Base-by-base conservation (phyloP, 352 stramenopile species). In the Blastocystis sp. region DNA sequence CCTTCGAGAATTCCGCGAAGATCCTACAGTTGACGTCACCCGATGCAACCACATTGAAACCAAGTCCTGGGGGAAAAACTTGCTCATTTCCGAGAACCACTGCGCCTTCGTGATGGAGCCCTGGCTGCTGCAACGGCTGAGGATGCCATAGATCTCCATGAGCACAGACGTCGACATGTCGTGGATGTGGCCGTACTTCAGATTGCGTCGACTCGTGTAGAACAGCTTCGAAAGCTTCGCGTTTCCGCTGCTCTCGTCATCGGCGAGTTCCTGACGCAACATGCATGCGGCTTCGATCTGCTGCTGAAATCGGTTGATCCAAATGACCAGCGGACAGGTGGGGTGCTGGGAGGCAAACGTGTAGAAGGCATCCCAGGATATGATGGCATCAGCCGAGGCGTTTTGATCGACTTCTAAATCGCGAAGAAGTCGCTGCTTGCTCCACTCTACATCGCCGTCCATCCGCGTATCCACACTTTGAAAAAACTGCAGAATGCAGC, bases 91-190 rank as follows among this genome's bases (percentile, higher is more conserved):
- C 18, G 62, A 66, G 23, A 68, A 41, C 77, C 77, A 88, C 47
- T 88, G 77, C 50, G 77, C 39, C 50, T 79, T 88, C 18, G 77
- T 88, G 43, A 88, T 79, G 26, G 39, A 88, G 6, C 77, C 77
- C 66, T 54, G 26, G 18, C 37, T 79, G 39, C 53, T 45, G 55
- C 62, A 76, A 11, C 66, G 77, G 3, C 29, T 61, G 15, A 88
- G 56, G 20, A 59, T 88, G 2, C 62, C 66, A 34, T 88, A 88
- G 53, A 79, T 79, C 41, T 88, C 66, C 77, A 88, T 79, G 0
- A 88, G 45, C 0, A 88, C 66, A 29, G 66, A 77, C 20, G 70
- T 47, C 4, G 77, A 79, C 15, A 88, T 64, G 29, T 88, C 66
- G 50, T 45, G 39, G 18, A 88, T 88, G 41, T 79, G 62, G 34